A percentile compares a stretch with the other conserved stretches of the same genome.
These are phyloP conservation scores for Clonostachys solani DNA, from an alignment of 2,329 filamentous ascomycete species.

Conservation along the genomic window DNA sequence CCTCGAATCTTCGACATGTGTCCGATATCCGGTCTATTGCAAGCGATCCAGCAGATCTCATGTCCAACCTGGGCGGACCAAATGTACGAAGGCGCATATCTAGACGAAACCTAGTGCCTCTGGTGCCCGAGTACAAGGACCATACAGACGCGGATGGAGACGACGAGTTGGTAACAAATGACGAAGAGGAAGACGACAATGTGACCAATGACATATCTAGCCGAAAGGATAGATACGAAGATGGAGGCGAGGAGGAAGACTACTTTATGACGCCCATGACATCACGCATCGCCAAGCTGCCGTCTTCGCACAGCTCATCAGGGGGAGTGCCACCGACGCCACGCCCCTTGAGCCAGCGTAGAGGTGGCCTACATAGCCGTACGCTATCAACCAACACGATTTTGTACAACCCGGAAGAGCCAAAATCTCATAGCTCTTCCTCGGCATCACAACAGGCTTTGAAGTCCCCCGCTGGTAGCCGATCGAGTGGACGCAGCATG, in stretches of 20 bases:
- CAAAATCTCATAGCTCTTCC: constrained; percentile 30
- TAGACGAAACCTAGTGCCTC: constrained; percentile 1
- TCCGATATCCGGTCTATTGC: constrained; percentile 56
- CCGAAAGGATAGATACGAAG: constrained; percentile 16
- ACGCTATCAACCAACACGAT: constrained; percentile 81
- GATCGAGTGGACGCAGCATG: constrained; percentile 18
- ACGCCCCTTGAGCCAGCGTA: constrained; percentile 19
- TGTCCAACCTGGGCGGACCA: constrained; percentile 44
- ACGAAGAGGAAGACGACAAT: constrained; percentile 62
- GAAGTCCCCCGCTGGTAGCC: constrained; percentile 16
- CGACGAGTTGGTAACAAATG: constrained; percentile 81
- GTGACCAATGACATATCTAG: constrained; percentile 33
- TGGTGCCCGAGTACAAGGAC: constrained; percentile 39
- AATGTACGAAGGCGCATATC: constrained; percentile 11
- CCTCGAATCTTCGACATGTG: constrained; percentile 41
- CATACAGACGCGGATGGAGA: constrained; percentile 85
- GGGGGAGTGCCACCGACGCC: constrained; percentile 21
- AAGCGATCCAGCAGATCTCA: constrained; percentile 60
- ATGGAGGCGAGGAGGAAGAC: constrained; percentile 17
- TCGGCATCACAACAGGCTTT: constrained; percentile 30
- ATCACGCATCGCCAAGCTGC: constrained; percentile 29
- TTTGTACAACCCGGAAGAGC: constrained; percentile 68
- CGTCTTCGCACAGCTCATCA: constrained; percentile 25
- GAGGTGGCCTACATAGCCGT: constrained; percentile 56
- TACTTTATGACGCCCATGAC: constrained; percentile 52